Evolutionary conservation across 1,284 basidiomycete genomes (phyloP).

Genomic region (Ceratobasidium sp.): DNA sequence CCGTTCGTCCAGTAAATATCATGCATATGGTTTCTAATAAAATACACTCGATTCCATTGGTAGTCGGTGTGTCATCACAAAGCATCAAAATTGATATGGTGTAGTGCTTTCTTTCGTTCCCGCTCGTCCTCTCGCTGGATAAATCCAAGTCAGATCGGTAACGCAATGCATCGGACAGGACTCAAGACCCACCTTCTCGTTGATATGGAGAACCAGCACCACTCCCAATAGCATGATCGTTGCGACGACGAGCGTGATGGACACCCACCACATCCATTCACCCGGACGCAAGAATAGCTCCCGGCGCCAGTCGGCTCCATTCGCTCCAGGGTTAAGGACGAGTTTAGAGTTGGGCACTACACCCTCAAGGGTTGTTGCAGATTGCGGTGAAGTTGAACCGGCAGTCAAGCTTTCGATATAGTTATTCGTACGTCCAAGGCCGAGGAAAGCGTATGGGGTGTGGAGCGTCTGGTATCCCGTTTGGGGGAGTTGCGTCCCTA

Average conservation of each 20-base stretch:
- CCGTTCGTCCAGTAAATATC: not conserved
- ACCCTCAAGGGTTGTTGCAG: conserved; percentile 77
- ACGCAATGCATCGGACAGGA: not conserved
- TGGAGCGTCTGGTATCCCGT: conserved; percentile 88
- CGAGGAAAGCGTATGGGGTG: conserved; percentile 94
- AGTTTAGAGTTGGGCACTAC: conserved; percentile 98
- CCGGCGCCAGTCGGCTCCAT: conserved; percentile 75
- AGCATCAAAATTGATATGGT: conserved; percentile 97
- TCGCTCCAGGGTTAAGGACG: conserved; percentile 75
- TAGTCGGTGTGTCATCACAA: conserved; percentile 56
- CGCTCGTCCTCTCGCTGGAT: conserved; percentile 86
- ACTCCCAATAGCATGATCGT: conserved; percentile 79
- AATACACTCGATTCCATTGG: not conserved
- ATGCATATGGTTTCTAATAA: not conserved
- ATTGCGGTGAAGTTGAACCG: conserved; percentile 67
- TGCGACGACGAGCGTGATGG: conserved; percentile 78
- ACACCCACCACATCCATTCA: conserved; percentile 98
- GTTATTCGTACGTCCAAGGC: conserved; percentile 98
- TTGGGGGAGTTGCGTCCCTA: conserved; percentile 91
- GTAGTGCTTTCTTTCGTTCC: conserved; percentile 83
- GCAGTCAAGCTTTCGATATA: conserved; percentile 98
- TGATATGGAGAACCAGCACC: conserved; percentile 86
- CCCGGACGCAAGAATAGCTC: conserved; percentile 94
- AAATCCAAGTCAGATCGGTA: not conserved
- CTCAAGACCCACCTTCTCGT: conserved; percentile 75